A percentile compares a stretch with the other conserved stretches of the same genome.
Evolutionary conservation across 768 basidiomycete genomes (phyloP).

Genomic region (Boletus subcaerulescens): DNA sequence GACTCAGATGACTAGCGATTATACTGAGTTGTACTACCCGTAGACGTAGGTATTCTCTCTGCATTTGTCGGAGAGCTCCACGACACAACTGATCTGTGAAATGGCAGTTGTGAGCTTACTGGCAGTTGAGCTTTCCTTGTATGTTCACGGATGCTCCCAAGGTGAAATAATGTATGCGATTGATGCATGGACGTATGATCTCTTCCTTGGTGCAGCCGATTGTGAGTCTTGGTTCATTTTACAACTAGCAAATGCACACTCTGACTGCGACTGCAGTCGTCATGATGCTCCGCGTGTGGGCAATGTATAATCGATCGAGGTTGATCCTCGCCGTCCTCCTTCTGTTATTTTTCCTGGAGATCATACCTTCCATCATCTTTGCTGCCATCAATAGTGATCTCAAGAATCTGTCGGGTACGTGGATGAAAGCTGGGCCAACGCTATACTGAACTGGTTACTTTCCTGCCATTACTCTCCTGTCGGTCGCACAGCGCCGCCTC

Average conservation of each 20-base stretch:
- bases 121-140: too few relatives aligned
- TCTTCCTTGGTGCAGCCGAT: slow-evolving; percentile 3
- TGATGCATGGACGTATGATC: too few relatives aligned
- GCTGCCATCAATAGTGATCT: background rate
- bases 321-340: background rate
- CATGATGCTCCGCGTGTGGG: background rate
- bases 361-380: background rate
- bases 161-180: background rate
- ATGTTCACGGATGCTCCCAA: background rate
- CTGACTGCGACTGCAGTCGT: background rate
- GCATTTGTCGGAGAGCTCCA: too few relatives aligned
- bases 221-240: background rate
- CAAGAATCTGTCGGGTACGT: background rate
- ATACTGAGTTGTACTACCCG: background rate
- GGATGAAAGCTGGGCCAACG: background rate
- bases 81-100: background rate
- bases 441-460: too few relatives aligned
- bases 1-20: too few relatives aligned
- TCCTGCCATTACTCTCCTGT: too few relatives aligned
- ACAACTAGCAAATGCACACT: background rate
- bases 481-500: too few relatives aligned
- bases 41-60: background rate
- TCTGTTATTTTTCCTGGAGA: background rate
- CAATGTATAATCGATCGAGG: too few relatives aligned
- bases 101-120: slow-evolving; percentile 1